Percentiles rank a stretch among this genome's conserved stretches.
Evolutionary conservation across 768 basidiomycete species (phyloP).

Genomic region (Suillus weaverae): DNA sequence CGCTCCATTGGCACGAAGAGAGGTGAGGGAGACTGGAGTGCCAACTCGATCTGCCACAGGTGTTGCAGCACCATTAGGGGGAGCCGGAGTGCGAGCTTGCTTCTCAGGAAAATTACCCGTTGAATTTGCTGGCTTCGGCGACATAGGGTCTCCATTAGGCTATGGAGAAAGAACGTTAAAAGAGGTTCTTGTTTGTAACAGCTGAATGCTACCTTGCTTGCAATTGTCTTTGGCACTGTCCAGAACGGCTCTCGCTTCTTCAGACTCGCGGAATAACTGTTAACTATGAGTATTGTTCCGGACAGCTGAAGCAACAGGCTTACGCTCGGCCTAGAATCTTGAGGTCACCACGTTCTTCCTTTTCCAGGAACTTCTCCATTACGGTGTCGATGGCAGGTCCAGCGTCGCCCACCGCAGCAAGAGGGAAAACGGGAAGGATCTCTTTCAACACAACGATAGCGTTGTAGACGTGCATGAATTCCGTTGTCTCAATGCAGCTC

Average conservation of each 20-base stretch:
- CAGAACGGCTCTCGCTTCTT: slow-evolving; percentile 72
- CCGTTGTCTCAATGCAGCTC: slow-evolving; percentile 80
- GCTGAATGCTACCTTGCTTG: slow-evolving; percentile 32
- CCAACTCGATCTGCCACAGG: slow-evolving; percentile 34
- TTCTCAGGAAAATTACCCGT: slow-evolving; percentile 33
- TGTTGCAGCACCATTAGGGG: slow-evolving; percentile 41
- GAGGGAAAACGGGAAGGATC: slow-evolving; percentile 85
- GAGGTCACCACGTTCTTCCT: slow-evolving; percentile 80
- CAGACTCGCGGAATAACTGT: slow-evolving; percentile 70
- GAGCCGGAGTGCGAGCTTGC: slow-evolving; percentile 27
- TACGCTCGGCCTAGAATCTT: slow-evolving; percentile 80
- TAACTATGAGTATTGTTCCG: slow-evolving; percentile 7
- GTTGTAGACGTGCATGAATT: slow-evolving; percentile 98
- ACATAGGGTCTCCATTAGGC: slow-evolving; percentile 29
- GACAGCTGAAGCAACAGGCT: slow-evolving; percentile 27
- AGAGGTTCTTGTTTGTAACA: too few species aligned
- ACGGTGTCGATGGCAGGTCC: slow-evolving; percentile 57
- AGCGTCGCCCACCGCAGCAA: slow-evolving; percentile 55
- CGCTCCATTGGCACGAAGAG: slow-evolving; percentile 43
- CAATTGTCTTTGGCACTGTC: slow-evolving; percentile 32
- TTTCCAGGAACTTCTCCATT: slow-evolving; percentile 67
- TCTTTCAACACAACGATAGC: slow-evolving; percentile 93
- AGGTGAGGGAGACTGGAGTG: slow-evolving; percentile 50
- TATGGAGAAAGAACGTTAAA: slow-evolving; percentile 8
- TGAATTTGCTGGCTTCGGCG: slow-evolving; percentile 30